Base-by-base conservation (phyloP, 1,284 basidiomycete genomes). In the Irpex sp. region DNA sequence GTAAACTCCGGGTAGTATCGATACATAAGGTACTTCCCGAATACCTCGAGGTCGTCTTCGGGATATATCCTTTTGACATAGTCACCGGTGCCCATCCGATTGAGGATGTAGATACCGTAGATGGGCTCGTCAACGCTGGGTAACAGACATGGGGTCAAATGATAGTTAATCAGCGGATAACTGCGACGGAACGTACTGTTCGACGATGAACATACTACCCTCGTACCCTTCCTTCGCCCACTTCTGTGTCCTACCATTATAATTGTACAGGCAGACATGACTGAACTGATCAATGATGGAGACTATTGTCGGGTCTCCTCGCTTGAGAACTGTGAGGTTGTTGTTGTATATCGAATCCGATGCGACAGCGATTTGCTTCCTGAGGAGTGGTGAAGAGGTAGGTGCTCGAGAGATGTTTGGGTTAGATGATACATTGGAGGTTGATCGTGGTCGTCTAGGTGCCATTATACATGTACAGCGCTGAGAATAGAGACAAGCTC, bases 161-260 rank as follows among this genome's bases (percentile, higher is more conserved):
- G 56, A 26, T 34, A 56, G n/a, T 11, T 17, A 48, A 44, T 54
- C 19, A 51, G 34, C 66, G 36, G 38, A 7, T 51, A n/a, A 26
- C 38, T 15, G 44, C 60, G 21, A 44, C 52, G 48, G 49, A 15
- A 73, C 85, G 66, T 71, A 92, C 90, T 93, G 82, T 73, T 93
- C 89, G 72, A 91, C 94, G 64, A 96, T 79, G 77, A 96, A 96
- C 85, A 96, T 92, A 71, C 87, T 91, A 1, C 94, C 94, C 74
- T 96, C 94, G 69, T 82, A 91, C 31, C 92, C 92, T 61, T 91
- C 87, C 76, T 94, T 94, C 75, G 89, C 86, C 93, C 91, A 92
- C 69, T 85, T 87, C 67, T 81, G 76, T 8, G 62, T 57, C 49
- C 54, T 59, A 49, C 84, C 87, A 67, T 89, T 85, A 71, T 86